A percentile compares a stretch with the other conserved stretches of the same genome.
Evolutionary conservation across 2,329 filamentous ascomycete species (phyloP).

Genomic region (Aspergillus bombycis): DNA sequence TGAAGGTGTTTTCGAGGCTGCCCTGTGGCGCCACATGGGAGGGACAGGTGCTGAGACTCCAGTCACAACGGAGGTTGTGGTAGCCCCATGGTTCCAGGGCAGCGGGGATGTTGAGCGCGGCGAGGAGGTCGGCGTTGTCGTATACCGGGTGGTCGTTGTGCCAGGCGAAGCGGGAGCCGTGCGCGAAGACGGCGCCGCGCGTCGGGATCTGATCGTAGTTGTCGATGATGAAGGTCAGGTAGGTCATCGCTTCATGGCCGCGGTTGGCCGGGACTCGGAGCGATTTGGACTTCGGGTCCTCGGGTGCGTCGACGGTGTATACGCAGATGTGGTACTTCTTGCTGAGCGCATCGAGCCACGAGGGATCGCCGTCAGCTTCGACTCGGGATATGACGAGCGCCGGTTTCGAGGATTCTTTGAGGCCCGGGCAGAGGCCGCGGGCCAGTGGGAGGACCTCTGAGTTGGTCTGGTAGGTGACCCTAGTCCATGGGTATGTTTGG

Average conservation of each 20-base stretch:
- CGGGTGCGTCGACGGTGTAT: slow-evolving; percentile 36
- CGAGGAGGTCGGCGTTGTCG: slow-evolving; percentile 49
- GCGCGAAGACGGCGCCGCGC: slow-evolving; percentile 47
- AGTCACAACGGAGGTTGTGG: slow-evolving; percentile 55
- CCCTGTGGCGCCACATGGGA: slow-evolving; percentile 42
- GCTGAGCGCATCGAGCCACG: slow-evolving; percentile 46
- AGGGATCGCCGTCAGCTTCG: slow-evolving; percentile 44
- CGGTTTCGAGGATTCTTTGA: slow-evolving; percentile 44
- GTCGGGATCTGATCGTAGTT: slow-evolving; percentile 47
- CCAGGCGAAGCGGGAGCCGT: slow-evolving; percentile 50
- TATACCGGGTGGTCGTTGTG: slow-evolving; percentile 50
- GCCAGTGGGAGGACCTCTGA: slow-evolving; percentile 38
- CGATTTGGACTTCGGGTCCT: not conserved
- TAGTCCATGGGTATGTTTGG: slow-evolving; percentile 48
- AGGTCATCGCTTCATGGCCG: slow-evolving; percentile 53
- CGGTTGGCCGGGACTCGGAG: slow-evolving; percentile 52
- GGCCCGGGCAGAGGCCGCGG: slow-evolving; percentile 48
- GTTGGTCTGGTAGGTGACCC: slow-evolving; percentile 46
- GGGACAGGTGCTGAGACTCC: slow-evolving; percentile 50
- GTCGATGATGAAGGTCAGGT: slow-evolving; percentile 52
- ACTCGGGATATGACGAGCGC: slow-evolving; percentile 50
- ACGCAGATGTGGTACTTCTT: slow-evolving; percentile 50
- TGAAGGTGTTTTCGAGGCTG: slow-evolving; percentile 44
- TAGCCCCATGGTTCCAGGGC: slow-evolving; percentile 48
- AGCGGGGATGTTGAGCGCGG: slow-evolving; percentile 40